Evolutionary conservation across 805 yeast genomes (phyloP).

Genomic region (Pichia cephalocereana): DNA sequence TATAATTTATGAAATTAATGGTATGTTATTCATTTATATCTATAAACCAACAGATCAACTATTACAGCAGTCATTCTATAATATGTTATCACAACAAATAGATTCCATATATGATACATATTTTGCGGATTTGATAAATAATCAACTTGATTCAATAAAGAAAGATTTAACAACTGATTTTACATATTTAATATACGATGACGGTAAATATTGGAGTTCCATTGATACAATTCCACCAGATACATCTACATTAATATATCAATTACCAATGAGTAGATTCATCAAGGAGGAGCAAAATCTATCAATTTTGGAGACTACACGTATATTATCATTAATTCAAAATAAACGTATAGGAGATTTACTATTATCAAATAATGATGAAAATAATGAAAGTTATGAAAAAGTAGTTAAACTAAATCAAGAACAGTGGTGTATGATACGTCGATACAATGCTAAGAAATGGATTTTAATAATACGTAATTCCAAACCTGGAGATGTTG

Average conservation of each 20-base stretch:
- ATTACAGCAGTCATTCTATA: slow-evolving; percentile 6
- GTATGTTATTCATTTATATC: slow-evolving; percentile 20
- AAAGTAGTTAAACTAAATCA: slow-evolving; percentile 18
- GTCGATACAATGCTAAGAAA: slow-evolving; percentile 6
- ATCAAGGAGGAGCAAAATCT: not conserved
- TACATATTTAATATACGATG: slow-evolving; percentile 18
- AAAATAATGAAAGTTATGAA: slow-evolving; percentile 3
- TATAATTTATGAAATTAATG: slow-evolving; percentile 24
- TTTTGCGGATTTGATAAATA: slow-evolving; percentile 20
- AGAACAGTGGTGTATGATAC: slow-evolving; percentile 22
- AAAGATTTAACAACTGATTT: slow-evolving; percentile 14
- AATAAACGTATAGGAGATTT: not conserved
- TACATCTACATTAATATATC: slow-evolving; percentile 1
- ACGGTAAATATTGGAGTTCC: slow-evolving; percentile 17
- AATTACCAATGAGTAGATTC: slow-evolving; percentile 3
- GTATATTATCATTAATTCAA: slow-evolving; percentile 3
- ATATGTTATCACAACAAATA: slow-evolving; percentile 12
- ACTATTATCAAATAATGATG: not conserved
- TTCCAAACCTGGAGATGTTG: slow-evolving; percentile 10
- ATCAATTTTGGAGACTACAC: not conserved
- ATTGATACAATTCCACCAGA: slow-evolving; percentile 21
- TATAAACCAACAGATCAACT: slow-evolving; percentile 6
- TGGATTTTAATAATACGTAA: slow-evolving; percentile 16
- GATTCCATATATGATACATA: slow-evolving; percentile 16
- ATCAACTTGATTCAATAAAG: slow-evolving; percentile 18